These are phyloP conservation scores for Phaffomyces thermotolerans DNA, from an alignment of 805 yeast species.

Conservation along the genomic window DNA sequence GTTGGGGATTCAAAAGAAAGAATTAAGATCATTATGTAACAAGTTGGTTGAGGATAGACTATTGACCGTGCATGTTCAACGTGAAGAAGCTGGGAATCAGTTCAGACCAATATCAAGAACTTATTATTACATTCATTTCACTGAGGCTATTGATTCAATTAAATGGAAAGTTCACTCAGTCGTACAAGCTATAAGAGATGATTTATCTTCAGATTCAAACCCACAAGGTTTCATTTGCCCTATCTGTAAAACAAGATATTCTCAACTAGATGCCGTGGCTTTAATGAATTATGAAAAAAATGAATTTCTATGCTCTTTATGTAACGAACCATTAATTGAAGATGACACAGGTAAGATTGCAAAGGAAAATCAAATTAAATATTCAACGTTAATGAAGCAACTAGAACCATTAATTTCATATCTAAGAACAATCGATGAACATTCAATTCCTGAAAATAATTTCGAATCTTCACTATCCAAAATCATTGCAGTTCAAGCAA, in stretches of 20 bases:
- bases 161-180: conserved; percentile 94
- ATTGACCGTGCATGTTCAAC: conserved; percentile 61
- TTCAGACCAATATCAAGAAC: conserved; percentile 65
- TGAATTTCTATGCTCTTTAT: conserved; percentile 77
- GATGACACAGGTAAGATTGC: conserved; percentile 86
- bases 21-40: conserved; percentile 75
- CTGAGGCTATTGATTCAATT: conserved; percentile 91
- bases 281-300: conserved; percentile 71
- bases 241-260: conserved; percentile 69
- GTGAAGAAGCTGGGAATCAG: conserved; percentile 53
- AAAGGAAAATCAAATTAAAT: conserved; percentile 67
- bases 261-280: conserved; percentile 84
- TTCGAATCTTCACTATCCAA: conserved; percentile 78
- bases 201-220: conserved; percentile 74
- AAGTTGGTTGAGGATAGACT: conserved; percentile 79
- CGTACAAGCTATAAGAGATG: conserved; percentile 71
- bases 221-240: conserved; percentile 95
- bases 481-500: conserved; percentile 78
- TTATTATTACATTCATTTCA: conserved; percentile 79
- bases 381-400: conserved; percentile 82
- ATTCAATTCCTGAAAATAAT: conserved; percentile 76
- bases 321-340: conserved; percentile 71
- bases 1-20: conserved; percentile 79
- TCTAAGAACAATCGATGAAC: conserved; percentile 75
- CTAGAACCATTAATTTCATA: conserved; percentile 81